Conservation (phyloP, 164 flowering plant genomes). For the Magnolia changhungtana region DNA sequence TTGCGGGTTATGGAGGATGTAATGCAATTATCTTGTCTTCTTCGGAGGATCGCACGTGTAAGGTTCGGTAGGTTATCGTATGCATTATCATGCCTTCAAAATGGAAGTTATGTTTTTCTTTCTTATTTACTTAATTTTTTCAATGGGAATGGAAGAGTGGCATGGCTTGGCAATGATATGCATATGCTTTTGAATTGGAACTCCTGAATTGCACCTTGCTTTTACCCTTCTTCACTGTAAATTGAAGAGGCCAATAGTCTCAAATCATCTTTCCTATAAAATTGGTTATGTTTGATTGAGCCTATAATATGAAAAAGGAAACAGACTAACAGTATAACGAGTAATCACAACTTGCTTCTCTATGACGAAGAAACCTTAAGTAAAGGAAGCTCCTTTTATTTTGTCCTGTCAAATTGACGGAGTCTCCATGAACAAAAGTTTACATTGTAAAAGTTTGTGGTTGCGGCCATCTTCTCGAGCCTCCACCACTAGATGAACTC, state of each 20-base stretch:
- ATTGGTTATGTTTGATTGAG: neutral
- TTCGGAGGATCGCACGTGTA: slow-evolving; percentile 93
- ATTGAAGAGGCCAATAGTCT: neutral
- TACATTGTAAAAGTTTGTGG: too few relatives aligned
- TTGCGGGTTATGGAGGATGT: slow-evolving; percentile 69
- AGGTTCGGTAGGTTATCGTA: slow-evolving; percentile 44
- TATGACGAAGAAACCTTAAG: too few relatives aligned
- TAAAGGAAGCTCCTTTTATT: too few relatives aligned
- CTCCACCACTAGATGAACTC: too few relatives aligned
- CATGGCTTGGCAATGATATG: neutral
- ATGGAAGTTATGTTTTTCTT: neutral
- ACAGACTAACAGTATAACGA: too few relatives aligned
- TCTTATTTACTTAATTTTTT: too few relatives aligned
- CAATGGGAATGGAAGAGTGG: neutral
- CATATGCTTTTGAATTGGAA: neutral
- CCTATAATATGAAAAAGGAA: neutral
- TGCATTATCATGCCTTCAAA: neutral
- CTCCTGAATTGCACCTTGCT: neutral
- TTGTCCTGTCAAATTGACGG: too few relatives aligned
- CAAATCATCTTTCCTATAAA: too few relatives aligned
- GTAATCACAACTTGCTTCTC: too few relatives aligned
- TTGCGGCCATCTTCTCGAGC: too few relatives aligned
- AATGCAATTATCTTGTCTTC: slow-evolving; percentile 81
- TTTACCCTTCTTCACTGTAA: neutral
- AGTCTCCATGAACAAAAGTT: too few relatives aligned